These are phyloP conservation scores for Nicotiana rustica DNA, from an alignment of 305 asterid genomes.

Conservation along the genomic window DNA sequence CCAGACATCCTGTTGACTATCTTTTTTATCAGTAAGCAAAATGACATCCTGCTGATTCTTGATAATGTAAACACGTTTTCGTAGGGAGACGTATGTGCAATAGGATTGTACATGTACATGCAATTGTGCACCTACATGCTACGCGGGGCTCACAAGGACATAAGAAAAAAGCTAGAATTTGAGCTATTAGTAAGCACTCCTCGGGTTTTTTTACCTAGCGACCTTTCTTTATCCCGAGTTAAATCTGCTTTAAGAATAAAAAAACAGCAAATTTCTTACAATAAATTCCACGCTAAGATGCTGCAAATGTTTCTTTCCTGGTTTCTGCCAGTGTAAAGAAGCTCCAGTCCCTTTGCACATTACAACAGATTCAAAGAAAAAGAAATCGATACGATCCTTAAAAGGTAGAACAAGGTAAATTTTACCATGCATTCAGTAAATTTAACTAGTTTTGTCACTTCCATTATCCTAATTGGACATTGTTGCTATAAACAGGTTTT, in stretches of 20 bases:
- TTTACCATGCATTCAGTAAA: neutral
- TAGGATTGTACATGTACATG: neutral
- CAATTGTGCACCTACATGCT: neutral
- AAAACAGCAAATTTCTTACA: neutral
- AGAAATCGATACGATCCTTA: neutral
- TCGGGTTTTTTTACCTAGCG: neutral
- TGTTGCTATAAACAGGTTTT: neutral
- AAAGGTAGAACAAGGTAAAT: neutral
- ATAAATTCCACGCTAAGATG: neutral
- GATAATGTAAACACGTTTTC: neutral
- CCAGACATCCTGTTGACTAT: neutral
- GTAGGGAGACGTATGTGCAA: neutral
- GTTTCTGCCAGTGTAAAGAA: no score
- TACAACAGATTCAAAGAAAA: neutral
- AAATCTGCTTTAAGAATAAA: neutral
- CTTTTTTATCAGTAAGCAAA: constrained; percentile 4
- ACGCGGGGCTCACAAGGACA: neutral
- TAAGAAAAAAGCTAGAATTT: neutral
- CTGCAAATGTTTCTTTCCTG: neutral
- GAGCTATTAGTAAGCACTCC: neutral
- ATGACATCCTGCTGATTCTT: neutral
- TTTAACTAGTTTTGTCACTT: neutral
- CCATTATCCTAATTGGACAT: neutral
- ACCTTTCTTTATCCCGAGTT: neutral
- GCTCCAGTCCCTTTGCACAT: neutral